Base-by-base conservation (phyloP, 768 basidiomycete species). In the Lentinula boryana region DNA sequence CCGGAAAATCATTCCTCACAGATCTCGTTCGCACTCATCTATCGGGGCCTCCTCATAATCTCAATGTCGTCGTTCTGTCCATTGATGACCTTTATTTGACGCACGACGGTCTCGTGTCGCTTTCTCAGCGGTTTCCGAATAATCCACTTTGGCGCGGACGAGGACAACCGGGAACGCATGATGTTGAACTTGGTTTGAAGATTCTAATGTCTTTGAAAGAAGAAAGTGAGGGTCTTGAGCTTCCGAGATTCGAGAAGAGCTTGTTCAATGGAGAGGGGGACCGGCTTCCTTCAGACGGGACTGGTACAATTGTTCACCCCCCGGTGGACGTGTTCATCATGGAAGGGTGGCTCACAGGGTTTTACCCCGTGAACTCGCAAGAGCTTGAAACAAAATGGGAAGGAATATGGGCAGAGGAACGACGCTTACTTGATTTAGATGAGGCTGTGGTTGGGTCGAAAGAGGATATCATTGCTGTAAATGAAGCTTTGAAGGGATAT, bases 341-440 rank as follows among this genome's bases (percentile, higher is more conserved):
- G 53, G 97, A 99, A 75, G 97, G 97, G 9, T 99, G 97, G 97
- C 94, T 88, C 72, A 84, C 91, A 23, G 95, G 96, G 0, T 98
- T 97, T 69, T 79, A 80, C 55, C 87, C 93, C 1, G 77, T 92
- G 5, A 66, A 76, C 0, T 50, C 64, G 16, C 71, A 76, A 9
- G 82, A 84, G 62, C 70, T 93, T 36, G 77, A 83, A 48, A 68
- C 68, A 41, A 75, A 79, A 33, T 93, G 88, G 82, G 70, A 75
- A 43, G 75, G 76, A 2, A 62, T 66, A 10, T 84, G 81, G 79
- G 70, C 64, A 49, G 68, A 70, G 38, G 77, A 79, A 63, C 68
- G 70, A n/a, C 60, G 60, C 61, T 70, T 65, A 44, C 72, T 82
- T 10, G 69, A 71, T 21, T 67, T 82, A 12, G 63, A 68, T 15